phyloP scores from a whole-genome alignment of 108 stramenopile species.

The Thalassiosira profunda region DNA sequence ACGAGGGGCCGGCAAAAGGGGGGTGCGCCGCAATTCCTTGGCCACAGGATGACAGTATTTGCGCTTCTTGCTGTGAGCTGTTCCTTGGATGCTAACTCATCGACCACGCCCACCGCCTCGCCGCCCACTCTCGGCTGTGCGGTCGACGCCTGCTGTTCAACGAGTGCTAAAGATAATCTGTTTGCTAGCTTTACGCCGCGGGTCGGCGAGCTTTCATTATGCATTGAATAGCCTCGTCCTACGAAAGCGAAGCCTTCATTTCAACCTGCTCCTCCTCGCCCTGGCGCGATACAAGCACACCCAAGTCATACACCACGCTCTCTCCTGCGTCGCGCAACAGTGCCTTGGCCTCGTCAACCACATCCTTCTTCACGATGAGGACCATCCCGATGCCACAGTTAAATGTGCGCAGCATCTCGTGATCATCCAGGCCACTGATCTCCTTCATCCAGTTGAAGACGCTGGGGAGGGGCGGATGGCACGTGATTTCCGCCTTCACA shows the following conservation, averaged over 20 bases:
- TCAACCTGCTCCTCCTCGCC: conserved; percentile 61
- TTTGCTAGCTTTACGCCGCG: no score
- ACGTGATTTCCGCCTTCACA: conserved; percentile 87
- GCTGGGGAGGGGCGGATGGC: conserved; percentile 82
- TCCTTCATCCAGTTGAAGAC: conserved; percentile 97
- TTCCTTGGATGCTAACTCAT: no score
- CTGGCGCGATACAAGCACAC: conserved; percentile 54
- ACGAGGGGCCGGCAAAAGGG: conserved; percentile 47
- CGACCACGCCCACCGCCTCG: no score
- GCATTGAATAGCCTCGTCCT: no score
- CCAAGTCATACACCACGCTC: conserved; percentile 74
- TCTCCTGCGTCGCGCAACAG: conserved; percentile 80
- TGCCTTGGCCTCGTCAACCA: conserved; percentile 71
- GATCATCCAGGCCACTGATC: conserved; percentile 89
- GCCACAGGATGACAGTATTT: no score
- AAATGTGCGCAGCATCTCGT: conserved; percentile 97
- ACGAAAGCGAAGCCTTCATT: conserved; percentile 51
- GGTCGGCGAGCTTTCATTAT: no score
- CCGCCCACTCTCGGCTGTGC: no score
- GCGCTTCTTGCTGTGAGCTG: no score
- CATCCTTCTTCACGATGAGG: conserved; percentile 78
- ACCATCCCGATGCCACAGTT: conserved; percentile 99
- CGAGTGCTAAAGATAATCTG: no score
- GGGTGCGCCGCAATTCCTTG: conserved; percentile 74
- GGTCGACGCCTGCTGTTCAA: no score